Conservation (phyloP, 805 yeast genomes). For the Kodamaea neixiangensis region DNA sequence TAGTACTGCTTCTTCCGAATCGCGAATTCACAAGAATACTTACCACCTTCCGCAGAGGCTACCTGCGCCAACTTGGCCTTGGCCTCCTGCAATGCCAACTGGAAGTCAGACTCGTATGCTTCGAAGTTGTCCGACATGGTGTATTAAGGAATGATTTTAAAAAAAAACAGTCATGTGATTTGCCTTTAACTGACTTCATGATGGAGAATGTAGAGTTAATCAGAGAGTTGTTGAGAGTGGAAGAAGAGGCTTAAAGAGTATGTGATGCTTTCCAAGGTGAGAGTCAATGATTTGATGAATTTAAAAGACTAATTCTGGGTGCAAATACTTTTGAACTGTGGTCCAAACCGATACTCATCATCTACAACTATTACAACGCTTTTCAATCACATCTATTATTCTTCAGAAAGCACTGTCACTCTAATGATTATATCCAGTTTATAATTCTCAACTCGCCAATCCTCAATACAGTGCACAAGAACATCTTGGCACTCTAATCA, state of each 20-base stretch:
- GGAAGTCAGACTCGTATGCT: conserved; percentile 70
- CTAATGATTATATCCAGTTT: neutral
- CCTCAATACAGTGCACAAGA: too few relatives aligned
- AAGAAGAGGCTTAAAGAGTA: too few relatives aligned
- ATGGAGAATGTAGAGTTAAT: too few relatives aligned
- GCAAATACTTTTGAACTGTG: too few relatives aligned
- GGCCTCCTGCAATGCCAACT: conserved; percentile 69
- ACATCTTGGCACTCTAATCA: too few relatives aligned
- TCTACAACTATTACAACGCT: too few relatives aligned
- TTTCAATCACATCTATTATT: neutral
- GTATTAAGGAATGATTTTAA: neutral
- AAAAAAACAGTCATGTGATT: conserved; percentile 4
- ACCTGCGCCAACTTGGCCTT: conserved; percentile 62
- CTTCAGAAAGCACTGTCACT: neutral
- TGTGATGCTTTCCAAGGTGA: too few relatives aligned
- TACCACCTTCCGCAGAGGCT: conserved; percentile 48
- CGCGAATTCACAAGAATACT: conserved; percentile 15
- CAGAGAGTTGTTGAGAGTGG: too few relatives aligned
- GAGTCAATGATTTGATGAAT: too few relatives aligned
- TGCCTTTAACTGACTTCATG: neutral
- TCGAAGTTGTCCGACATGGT: conserved; percentile 56
- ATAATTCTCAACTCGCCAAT: too few relatives aligned
- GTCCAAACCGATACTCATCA: too few relatives aligned
- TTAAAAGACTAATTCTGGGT: too few relatives aligned
- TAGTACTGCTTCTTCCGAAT: conserved; percentile 11